Evolutionary conservation across 2,329 filamentous ascomycete species (phyloP), one percentile per base, ranked within the genome.

Genomic region (Colletotrichum ledebouriae): DNA sequence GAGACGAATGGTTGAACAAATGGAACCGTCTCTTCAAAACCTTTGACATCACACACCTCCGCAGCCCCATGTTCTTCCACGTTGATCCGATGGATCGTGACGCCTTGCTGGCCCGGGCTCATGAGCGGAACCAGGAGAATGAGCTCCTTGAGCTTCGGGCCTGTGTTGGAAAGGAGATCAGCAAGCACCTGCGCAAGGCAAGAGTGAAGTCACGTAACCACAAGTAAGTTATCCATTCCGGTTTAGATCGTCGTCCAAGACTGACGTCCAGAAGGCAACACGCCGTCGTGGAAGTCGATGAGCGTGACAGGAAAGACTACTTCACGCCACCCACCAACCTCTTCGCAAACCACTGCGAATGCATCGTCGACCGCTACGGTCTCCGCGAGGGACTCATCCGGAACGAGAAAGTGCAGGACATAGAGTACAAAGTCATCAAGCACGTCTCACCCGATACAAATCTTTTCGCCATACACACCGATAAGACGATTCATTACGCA

Each of bases 11-110:
- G 92, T 88, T 95, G 83, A 79, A 85, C 10, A 84, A 88, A 46
- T 95, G 92, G 92, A 87, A 92, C 50, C 81, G 83, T 13, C 84
- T 91, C 3, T 95, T 95, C 78, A 81, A 84, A 37, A 86, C 85
- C 3, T 87, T 93, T 50, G 86, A 89, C 56, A 95, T 95, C 53
- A 83, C 86, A 1, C 88, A 94, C 73, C 80, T 96, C 44, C 85
- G 92, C 15, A 94, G 91, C 72, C 92, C 92, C 0, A 92, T 95
- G 90, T 92, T 94, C 74, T 95, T 94, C 81, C 92, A 96, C 74
- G 84, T 93, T 13, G 92, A 95, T 74, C 92, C 92, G 0, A 83
- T 86, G 1, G 92, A 95, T 76, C 84, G 92, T 2, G 92, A 95
- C 79, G 90, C 90, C 0, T 79, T 95, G 73, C 79, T 94, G 22